A percentile compares a stretch with the other conserved stretches of the same genome.
These are phyloP conservation scores for Jaapia argillacea DNA, from an alignment of 768 basidiomycete genomes.

Conservation along the genomic window DNA sequence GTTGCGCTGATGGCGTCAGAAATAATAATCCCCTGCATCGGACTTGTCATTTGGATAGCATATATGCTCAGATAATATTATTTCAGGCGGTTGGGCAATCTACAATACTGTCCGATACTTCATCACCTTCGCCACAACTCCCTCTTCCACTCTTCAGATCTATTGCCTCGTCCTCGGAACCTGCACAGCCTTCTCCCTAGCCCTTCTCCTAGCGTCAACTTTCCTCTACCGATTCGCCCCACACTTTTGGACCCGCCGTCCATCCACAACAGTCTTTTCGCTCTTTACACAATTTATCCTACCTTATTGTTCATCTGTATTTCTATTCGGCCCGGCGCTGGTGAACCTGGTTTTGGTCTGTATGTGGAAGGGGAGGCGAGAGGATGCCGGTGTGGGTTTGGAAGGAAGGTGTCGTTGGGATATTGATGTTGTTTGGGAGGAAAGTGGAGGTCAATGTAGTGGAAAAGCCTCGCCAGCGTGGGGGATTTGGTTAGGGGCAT, in stretches of 20 bases:
- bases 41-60: too few species aligned
- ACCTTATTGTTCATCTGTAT: slow-evolving; percentile 32
- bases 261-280: slow-evolving; percentile 19
- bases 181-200: slow-evolving; percentile 30
- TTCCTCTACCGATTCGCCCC: slow-evolving; percentile 31
- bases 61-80: too few species aligned
- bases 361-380: slow-evolving; percentile 34
- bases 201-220: slow-evolving; percentile 26
- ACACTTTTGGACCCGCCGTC: slow-evolving; percentile 19
- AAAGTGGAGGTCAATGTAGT: slow-evolving; percentile 18
- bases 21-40: too few species aligned
- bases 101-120: slow-evolving; percentile 62
- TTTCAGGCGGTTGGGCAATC: slow-evolving; percentile 45
- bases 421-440: slow-evolving; percentile 59
- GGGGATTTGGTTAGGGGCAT: slow-evolving; percentile 44
- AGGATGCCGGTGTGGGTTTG: slow-evolving; percentile 25
- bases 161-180: slow-evolving; percentile 40
- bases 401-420: slow-evolving; percentile 48
- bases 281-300: slow-evolving; percentile 23
- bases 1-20: too few species aligned
- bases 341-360: slow-evolving; percentile 46
- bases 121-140: slow-evolving; percentile 40
- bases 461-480: slow-evolving; percentile 26
- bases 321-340: slow-evolving; percentile 41
- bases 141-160: slow-evolving; percentile 28